phyloP scores from a whole-genome alignment of 192 early-diverging fungal species.

The Obelidium mucronatum region DNA sequence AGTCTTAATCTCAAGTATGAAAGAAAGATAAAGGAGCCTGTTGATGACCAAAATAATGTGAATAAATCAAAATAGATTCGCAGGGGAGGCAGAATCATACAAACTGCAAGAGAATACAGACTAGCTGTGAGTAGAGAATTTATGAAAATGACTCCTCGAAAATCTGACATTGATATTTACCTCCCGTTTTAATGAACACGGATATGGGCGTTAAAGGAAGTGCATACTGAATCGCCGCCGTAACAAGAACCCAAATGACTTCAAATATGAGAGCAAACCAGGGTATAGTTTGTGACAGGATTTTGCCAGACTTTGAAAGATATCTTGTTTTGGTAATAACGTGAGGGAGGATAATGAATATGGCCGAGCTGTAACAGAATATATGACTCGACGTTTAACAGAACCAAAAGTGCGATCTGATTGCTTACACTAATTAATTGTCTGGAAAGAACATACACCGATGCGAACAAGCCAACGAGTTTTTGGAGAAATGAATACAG shows the following conservation, averaged over 20 bases:
- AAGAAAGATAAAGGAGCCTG: no score
- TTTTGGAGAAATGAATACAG: neutral
- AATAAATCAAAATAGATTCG: neutral
- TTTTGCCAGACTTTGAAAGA: neutral
- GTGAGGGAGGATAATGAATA: neutral
- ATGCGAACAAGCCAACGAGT: neutral
- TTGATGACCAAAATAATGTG: no score
- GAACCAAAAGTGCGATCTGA: no score
- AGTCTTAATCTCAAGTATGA: no score
- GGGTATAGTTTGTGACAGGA: neutral
- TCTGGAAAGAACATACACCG: neutral
- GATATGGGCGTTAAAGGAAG: neutral
- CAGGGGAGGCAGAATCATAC: neutral
- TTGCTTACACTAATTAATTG: neutral
- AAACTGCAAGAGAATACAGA: neutral
- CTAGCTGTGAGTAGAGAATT: no score
- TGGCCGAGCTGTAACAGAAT: neutral
- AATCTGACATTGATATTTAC: no score
- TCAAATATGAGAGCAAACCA: neutral
- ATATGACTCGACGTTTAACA: no score
- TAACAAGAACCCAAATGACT: neutral
- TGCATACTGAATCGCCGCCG: neutral
- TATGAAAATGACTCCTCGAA: no score
- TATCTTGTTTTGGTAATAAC: neutral
- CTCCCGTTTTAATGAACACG: neutral